Conservation (phyloP, 2,329 filamentous ascomycete genomes). For the Exophiala lecanii-corni region DNA sequence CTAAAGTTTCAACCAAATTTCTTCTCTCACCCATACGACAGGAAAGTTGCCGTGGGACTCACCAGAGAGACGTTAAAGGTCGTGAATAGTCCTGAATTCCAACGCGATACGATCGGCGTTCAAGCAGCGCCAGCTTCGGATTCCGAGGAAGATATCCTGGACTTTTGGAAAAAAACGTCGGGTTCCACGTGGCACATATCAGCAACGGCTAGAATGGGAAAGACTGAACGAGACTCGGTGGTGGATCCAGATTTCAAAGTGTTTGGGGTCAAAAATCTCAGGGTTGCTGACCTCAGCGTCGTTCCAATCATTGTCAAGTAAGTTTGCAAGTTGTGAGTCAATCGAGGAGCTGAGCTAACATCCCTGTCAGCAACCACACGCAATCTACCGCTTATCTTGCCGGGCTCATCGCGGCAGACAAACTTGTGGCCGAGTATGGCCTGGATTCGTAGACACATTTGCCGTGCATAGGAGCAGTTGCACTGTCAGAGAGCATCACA, state of each 20-base stretch:
- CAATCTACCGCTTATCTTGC: slow-evolving; percentile 53
- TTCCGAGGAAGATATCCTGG: slow-evolving; percentile 51
- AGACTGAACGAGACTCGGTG: slow-evolving; percentile 40
- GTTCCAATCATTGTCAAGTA: slow-evolving; percentile 35
- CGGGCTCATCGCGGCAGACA: slow-evolving; percentile 50
- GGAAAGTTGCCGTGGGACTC: slow-evolving; percentile 46
- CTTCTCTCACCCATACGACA: slow-evolving; percentile 52
- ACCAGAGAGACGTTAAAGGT: slow-evolving; percentile 43
- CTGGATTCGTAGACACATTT: slow-evolving; percentile 28
- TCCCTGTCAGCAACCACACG: slow-evolving; percentile 43
- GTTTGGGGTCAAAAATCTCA: slow-evolving; percentile 35
- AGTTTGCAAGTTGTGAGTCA: too few species aligned
- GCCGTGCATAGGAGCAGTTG: too few species aligned
- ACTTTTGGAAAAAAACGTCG: slow-evolving; percentile 42
- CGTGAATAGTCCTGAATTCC: slow-evolving; percentile 41
- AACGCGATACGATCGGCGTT: slow-evolving; percentile 40
- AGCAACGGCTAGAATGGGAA: slow-evolving; percentile 56
- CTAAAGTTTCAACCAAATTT: slow-evolving; percentile 52
- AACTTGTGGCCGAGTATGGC: slow-evolving; percentile 43
- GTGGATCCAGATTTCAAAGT: slow-evolving; percentile 45
- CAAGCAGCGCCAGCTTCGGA: slow-evolving; percentile 44
- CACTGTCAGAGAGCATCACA: too few species aligned
- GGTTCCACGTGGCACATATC: slow-evolving; percentile 53
- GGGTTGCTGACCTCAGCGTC: slow-evolving; percentile 43
- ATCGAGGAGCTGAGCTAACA: not conserved